These are phyloP conservation scores for Saccharomycopsis crataegensis DNA, from an alignment of 1,139 yeast species.

Conservation along the genomic window DNA sequence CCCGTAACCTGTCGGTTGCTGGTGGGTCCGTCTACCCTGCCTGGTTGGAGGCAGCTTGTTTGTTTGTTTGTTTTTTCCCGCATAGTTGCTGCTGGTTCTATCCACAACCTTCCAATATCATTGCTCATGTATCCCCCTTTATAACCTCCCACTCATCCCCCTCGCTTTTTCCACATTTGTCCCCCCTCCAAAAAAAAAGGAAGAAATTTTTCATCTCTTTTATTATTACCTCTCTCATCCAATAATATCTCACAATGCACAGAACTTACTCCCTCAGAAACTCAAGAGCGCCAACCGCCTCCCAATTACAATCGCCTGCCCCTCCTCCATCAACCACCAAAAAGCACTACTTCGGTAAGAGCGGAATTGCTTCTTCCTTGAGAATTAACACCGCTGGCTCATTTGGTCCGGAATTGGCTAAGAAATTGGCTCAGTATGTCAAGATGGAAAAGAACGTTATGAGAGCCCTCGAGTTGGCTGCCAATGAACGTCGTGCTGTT, in stretches of 20 bases:
- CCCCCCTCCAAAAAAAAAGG: no score
- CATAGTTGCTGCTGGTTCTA: no score
- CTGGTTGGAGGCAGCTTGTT: no score
- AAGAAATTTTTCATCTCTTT: neutral
- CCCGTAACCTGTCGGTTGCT: no score
- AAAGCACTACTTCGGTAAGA: constrained; percentile 64
- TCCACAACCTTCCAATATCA: no score
- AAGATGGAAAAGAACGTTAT: constrained; percentile 78
- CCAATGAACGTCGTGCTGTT: constrained; percentile 73
- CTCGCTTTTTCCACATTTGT: no score
- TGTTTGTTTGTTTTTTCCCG: no score
- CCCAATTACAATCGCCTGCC: constrained; percentile 75
- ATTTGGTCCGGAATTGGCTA: constrained; percentile 78
- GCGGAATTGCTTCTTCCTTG: constrained; percentile 25
- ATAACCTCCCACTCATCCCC: no score
- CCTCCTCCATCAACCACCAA: constrained; percentile 66
- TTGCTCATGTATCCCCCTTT: no score
- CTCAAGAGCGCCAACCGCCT: constrained; percentile 92
- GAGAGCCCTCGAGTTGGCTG: constrained; percentile 72
- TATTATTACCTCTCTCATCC: neutral
- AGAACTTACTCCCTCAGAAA: constrained; percentile 97
- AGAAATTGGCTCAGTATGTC: constrained; percentile 68
- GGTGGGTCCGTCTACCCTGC: no score
- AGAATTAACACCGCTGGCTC: constrained; percentile 41
- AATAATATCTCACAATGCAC: constrained; percentile 54